phyloP scores from a whole-genome alignment of 2,329 filamentous ascomycete species.

The Huntiella abstrusa region DNA sequence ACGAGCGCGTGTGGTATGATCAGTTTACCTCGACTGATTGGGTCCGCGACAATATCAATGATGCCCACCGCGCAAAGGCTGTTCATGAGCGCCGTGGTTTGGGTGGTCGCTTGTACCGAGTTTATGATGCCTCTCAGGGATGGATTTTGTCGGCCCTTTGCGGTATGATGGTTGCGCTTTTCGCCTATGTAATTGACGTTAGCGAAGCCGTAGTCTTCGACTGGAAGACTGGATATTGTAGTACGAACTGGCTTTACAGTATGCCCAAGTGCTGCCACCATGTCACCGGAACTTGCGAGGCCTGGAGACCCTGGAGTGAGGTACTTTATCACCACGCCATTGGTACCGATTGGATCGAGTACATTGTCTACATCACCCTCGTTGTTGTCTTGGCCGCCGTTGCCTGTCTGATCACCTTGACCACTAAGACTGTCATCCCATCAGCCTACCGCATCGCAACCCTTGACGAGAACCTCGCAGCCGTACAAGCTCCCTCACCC shows the following conservation, averaged over 20 bases:
- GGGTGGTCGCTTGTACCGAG: constrained; percentile 54
- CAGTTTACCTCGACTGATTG: constrained; percentile 96
- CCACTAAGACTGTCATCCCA: constrained; percentile 86
- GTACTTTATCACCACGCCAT: constrained; percentile 26
- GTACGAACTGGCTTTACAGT: constrained; percentile 49
- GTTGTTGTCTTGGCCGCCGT: constrained; percentile 51
- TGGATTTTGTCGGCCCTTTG: constrained; percentile 89
- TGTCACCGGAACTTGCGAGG: constrained; percentile 34
- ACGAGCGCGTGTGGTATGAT: constrained; percentile 95
- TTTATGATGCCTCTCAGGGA: constrained; percentile 76
- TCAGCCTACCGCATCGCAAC: constrained; percentile 75
- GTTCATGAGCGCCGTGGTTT: constrained; percentile 68
- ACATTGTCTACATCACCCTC: constrained; percentile 51
- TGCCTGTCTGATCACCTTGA: constrained; percentile 64
- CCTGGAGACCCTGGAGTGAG: constrained; percentile 38
- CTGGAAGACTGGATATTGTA: constrained; percentile 77
- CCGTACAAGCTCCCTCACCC: constrained; percentile 28
- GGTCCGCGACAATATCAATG: constrained; percentile 94
- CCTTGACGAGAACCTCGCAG: constrained; percentile 79
- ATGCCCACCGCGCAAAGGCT: constrained; percentile 73
- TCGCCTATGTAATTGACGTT: constrained; percentile 80
- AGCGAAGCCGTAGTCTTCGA: constrained; percentile 76
- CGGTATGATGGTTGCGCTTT: constrained; percentile 62
- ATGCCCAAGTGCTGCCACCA: constrained; percentile 39
- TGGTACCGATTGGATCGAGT: constrained; percentile 50